These are phyloP conservation scores for Quercus alba DNA, from an alignment of 306 rosid species.

Conservation along the genomic window DNA sequence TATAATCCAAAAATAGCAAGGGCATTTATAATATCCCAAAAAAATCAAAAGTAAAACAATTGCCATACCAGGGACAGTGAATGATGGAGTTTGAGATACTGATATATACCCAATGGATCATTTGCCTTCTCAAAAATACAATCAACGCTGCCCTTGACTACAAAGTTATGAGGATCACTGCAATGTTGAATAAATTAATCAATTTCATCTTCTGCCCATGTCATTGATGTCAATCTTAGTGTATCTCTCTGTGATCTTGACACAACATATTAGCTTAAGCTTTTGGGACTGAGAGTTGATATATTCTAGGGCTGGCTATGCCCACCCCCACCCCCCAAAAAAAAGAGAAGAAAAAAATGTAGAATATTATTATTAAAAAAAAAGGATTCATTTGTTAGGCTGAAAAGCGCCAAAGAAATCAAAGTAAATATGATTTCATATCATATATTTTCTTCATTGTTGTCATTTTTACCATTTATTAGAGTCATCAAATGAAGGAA, in stretches of 20 bases:
- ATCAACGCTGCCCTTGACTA: background rate
- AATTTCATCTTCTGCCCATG: background rate
- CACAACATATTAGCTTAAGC: background rate
- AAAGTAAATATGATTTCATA: background rate
- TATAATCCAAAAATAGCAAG: no score
- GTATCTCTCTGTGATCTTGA: background rate
- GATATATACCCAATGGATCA: constrained; percentile 21
- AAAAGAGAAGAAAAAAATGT: background rate
- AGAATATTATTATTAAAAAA: background rate
- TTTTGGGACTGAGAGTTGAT: background rate
- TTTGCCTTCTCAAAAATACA: background rate
- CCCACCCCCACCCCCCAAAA: no score
- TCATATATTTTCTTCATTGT: background rate
- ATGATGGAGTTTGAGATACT: constrained; percentile 18
- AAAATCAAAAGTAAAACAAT: background rate
- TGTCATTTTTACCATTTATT: background rate
- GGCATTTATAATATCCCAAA: no score
- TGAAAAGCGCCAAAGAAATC: background rate
- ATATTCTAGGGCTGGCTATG: no score
- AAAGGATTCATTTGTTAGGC: background rate
- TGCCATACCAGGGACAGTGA: constrained; percentile 22
- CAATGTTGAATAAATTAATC: background rate
- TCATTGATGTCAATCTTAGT: background rate
- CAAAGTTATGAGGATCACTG: constrained; percentile 25
- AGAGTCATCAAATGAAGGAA: background rate